Conservation (phyloP, 306 rosid genomes). For the Alnus rubra region DNA sequence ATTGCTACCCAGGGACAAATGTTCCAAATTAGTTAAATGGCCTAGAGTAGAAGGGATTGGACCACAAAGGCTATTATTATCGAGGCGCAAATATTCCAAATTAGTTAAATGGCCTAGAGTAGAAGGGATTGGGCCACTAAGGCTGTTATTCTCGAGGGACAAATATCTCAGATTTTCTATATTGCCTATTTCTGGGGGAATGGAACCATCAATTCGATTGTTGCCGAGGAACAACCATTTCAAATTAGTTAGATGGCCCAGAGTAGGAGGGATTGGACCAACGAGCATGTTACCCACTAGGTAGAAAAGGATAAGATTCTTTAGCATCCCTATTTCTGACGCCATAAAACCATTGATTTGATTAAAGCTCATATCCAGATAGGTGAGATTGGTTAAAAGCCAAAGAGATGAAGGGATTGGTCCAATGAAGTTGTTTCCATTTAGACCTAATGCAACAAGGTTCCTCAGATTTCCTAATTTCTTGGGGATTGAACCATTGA, state of each 20-base stretch:
- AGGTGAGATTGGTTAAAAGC: background rate
- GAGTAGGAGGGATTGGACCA: background rate
- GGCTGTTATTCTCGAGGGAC: background rate
- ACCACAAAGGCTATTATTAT: background rate
- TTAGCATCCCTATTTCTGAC: background rate
- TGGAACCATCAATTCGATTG: background rate
- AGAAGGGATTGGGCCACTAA: background rate
- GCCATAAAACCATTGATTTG: background rate
- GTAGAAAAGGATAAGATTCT: background rate
- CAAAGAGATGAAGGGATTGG: background rate
- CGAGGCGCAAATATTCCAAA: fast-evolving
- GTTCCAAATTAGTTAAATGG: background rate
- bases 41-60: background rate
- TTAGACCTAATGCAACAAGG: background rate
- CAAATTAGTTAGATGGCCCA: background rate
- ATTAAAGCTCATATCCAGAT: background rate
- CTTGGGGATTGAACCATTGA: background rate
- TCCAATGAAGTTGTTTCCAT: background rate
- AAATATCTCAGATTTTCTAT: background rate
- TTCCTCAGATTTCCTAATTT: background rate
- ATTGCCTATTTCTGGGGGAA: background rate
- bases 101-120: background rate
- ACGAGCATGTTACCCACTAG: background rate
- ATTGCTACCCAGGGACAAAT: background rate
- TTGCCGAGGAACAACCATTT: no score